phyloP scores from a whole-genome alignment of 2,329 filamentous ascomycete genomes.

The Lasiodiplodia theobromae region DNA sequence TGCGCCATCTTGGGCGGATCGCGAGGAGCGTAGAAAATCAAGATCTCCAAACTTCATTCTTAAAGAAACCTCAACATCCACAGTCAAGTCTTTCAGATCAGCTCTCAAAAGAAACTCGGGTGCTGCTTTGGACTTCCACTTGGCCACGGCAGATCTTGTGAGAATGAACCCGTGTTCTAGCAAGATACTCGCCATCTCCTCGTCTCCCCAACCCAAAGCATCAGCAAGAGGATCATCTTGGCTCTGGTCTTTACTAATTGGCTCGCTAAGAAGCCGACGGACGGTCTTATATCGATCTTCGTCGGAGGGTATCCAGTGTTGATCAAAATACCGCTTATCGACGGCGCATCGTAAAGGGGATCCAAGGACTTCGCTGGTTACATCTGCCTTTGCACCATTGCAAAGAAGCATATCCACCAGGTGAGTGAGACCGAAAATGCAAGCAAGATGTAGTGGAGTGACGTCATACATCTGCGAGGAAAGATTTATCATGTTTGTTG shows the following conservation, averaged over 20 bases:
- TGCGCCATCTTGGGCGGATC: too few species aligned
- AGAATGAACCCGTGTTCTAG: neutral
- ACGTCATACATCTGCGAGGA: neutral
- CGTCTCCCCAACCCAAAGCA: fast-evolving
- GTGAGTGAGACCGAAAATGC: neutral
- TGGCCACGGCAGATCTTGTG: too few species aligned
- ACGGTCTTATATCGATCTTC: neutral
- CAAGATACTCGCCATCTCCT: neutral
- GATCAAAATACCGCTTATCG: neutral
- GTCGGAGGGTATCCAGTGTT: too few species aligned
- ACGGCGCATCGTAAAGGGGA: constrained; percentile 3
- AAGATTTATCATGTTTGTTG: too few species aligned
- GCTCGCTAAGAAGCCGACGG: neutral
- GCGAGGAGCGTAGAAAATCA: too few species aligned
- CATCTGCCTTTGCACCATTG: neutral
- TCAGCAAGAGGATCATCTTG: neutral
- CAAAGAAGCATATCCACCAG: neutral
- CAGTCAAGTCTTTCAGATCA: too few species aligned
- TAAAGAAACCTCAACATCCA: too few species aligned
- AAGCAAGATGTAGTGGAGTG: neutral
- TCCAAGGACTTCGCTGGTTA: neutral
- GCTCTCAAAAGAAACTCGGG: too few species aligned
- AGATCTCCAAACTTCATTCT: too few species aligned
- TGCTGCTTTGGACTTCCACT: fast-evolving
- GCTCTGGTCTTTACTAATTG: neutral